Evolutionary conservation across 1,284 basidiomycete species (phyloP), one percentile per base, ranked within the genome.

Genomic region (Flammula alnicola): DNA sequence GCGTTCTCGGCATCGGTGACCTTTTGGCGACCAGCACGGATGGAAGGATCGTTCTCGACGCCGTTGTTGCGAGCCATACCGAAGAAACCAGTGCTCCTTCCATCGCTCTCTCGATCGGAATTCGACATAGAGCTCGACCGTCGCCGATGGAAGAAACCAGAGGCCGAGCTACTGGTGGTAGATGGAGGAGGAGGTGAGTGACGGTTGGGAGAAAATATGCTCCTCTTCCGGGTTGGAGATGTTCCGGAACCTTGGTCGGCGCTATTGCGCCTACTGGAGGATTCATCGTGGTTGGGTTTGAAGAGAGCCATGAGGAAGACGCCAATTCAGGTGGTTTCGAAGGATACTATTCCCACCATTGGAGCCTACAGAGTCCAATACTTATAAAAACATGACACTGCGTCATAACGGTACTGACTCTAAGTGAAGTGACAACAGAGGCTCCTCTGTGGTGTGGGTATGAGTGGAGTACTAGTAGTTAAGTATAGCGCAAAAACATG

Each of bases 1-100:
- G 78, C 78, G 11, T 66, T 62, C 63, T 83, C 80, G 1, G 83
- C 83, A 22, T 77, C 71, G 0, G 69, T 51, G 14, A 85, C 77
- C 59, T 79, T 83, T 55, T 78, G 66, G 20, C 77, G 76, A 7
- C 81, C 83, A 10, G 67, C 66, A 7, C 73, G 47, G 57, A 86
- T 80, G 20, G 71, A 71, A 2, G 80, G 77, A 54, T 84, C 82
- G 43, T 75, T 69, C 45, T 63, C 55, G 37, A 67, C 49, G 45
- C 47, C 38, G 44, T 55, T 54, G 45, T 57, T 57, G 36, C 56
- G 49, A 4, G 59, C 63, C 45, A 57, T 52, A 16, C 59, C 58
- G 10, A 71, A 58, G 56, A 70, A 67, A 6, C 69, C 60, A 16
- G 56, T 50, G 22, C 52, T 53, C 51, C 57, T 48, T 20, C 53